Conservation (phyloP, 306 rosid species). For the Trifolium dubium region DNA sequence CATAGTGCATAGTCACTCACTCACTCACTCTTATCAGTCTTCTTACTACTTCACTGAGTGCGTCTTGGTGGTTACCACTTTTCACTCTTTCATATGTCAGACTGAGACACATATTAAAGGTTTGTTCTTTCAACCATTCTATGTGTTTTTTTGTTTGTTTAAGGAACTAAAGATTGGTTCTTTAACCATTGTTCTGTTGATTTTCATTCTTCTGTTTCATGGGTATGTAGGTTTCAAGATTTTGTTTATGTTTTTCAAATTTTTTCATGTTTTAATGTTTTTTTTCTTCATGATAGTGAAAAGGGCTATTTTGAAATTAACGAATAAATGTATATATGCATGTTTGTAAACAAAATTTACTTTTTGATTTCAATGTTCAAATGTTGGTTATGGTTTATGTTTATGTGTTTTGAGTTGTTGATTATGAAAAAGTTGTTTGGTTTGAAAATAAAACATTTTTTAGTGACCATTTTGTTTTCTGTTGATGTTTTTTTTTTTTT, state of each 20-base stretch:
- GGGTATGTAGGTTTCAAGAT: conserved; percentile 38
- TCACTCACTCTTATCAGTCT: conserved; percentile 17
- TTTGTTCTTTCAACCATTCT: not conserved
- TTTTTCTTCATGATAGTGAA: no score
- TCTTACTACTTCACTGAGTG: not conserved
- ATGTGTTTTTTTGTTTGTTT: not conserved
- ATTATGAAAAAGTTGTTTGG: conserved; percentile 12
- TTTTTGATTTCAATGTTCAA: not conserved
- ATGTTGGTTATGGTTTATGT: not conserved
- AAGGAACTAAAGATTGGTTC: not conserved
- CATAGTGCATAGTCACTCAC: not conserved
- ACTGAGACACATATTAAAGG: not conserved
- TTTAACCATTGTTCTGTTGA: conserved; percentile 15
- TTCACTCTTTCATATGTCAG: not conserved
- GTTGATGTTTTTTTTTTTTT: not conserved
- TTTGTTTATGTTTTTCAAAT: not conserved
- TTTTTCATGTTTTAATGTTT: no score
- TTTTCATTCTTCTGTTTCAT: conserved; percentile 21
- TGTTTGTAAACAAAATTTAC: not conserved
- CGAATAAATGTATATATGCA: not conserved
- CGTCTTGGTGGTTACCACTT: conserved; percentile 4
- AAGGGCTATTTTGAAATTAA: conserved; percentile 8
- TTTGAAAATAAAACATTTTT: conserved; percentile 20
- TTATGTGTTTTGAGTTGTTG: not conserved
- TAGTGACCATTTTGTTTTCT: conserved; percentile 14